Evolutionary conservation across 1,139 yeast species (phyloP).

Genomic region (Kodamaea derodonti): DNA sequence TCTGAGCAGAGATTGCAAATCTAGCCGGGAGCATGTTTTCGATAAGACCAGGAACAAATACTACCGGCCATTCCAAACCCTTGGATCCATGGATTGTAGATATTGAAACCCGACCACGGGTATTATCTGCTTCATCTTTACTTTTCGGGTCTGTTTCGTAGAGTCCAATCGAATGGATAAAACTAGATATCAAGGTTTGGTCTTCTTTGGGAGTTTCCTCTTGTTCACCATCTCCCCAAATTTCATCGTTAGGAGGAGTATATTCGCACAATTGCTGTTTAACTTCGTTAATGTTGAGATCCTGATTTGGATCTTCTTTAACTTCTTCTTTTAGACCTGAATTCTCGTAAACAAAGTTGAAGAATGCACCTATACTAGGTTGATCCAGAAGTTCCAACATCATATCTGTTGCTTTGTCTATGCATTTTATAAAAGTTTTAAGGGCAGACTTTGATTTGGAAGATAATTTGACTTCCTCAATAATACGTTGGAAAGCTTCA

Average conservation of each 20-base stretch:
- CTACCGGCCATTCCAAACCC: slow-evolving; percentile 94
- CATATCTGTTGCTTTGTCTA: slow-evolving; percentile 24
- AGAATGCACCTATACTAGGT: slow-evolving; percentile 14
- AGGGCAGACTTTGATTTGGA: slow-evolving; percentile 17
- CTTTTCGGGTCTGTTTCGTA: slow-evolving; percentile 30
- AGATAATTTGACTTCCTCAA: slow-evolving; percentile 8
- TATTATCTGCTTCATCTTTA: slow-evolving; percentile 13
- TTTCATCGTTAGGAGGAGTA: slow-evolving; percentile 44
- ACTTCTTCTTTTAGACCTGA: slow-evolving; percentile 33
- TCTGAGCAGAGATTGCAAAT: slow-evolving; percentile 32
- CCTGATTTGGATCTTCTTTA: slow-evolving; percentile 22
- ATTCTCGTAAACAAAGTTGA: slow-evolving; percentile 21
- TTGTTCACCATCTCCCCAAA: slow-evolving; percentile 10
- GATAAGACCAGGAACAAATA: slow-evolving; percentile 69
- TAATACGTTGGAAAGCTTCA: not conserved
- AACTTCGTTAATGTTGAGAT: slow-evolving; percentile 43
- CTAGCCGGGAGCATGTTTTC: slow-evolving; percentile 58
- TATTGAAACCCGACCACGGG: slow-evolving; percentile 30
- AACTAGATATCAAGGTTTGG: slow-evolving; percentile 44
- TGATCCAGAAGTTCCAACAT: not conserved
- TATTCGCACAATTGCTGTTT: slow-evolving; percentile 38
- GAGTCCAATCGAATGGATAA: slow-evolving; percentile 60
- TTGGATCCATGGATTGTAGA: slow-evolving; percentile 91
- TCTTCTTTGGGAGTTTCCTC: slow-evolving; percentile 1
- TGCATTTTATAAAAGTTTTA: slow-evolving; percentile 23